A percentile compares a stretch with the other conserved stretches of the same genome.
These are phyloP conservation scores for grape (Vitis vinifera) DNA, from an alignment of 164 flowering plant genomes.

Conservation along the genomic window DNA sequence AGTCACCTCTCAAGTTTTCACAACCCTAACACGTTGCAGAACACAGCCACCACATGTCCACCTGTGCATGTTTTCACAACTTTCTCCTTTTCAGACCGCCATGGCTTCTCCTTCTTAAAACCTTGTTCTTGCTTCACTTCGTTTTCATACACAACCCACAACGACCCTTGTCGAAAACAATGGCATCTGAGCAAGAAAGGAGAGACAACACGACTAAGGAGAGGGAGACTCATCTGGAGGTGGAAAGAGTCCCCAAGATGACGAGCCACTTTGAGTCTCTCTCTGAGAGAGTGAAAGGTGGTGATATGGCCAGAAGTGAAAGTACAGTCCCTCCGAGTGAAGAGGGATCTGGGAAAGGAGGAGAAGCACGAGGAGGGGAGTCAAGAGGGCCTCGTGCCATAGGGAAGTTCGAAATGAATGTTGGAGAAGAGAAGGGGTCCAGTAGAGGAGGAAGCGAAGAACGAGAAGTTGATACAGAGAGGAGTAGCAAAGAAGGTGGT, in stretches of 20 bases:
- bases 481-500: background rate
- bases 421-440: background rate
- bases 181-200: constrained; percentile 55
- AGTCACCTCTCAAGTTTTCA: constrained; percentile 2
- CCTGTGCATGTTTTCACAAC: background rate
- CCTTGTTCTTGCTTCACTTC: background rate
- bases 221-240: constrained; percentile 27
- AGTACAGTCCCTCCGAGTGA: background rate
- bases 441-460: background rate
- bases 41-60: background rate
- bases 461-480: background rate
- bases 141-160: background rate
- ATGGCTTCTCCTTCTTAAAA: background rate
- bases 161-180: constrained; percentile 13
- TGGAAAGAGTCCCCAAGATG: constrained; percentile 44
- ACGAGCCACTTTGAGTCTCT: constrained; percentile 46
- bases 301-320: too few relatives aligned
- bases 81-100: constrained; percentile 1
- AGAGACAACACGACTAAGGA: constrained; percentile 28
- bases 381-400: background rate
- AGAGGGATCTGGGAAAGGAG: background rate
- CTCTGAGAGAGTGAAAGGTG: constrained; percentile 17
- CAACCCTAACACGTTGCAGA: constrained; percentile 5
- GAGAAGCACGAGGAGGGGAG: background rate
- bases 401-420: constrained; percentile 14